Conservation (phyloP, 1,284 basidiomycete species). For the Ceratobasidium sp. region DNA sequence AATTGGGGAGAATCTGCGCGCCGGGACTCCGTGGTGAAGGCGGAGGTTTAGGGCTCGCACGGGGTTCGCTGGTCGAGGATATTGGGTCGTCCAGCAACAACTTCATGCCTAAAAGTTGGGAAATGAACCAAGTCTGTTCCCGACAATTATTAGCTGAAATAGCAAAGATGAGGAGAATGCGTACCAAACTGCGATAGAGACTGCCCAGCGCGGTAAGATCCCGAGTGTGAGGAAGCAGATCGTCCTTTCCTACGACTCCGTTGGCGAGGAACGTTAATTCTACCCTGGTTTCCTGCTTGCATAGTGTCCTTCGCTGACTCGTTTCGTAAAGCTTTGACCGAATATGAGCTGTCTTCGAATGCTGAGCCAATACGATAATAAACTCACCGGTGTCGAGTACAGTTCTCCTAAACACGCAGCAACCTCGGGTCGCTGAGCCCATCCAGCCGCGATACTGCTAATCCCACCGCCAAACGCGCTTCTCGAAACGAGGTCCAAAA, state of each 20-base stretch:
- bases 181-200: slow-evolving; percentile 84
- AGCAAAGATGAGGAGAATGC: slow-evolving; percentile 3
- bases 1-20: slow-evolving; percentile 53
- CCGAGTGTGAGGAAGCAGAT: slow-evolving; percentile 79
- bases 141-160: slow-evolving; percentile 4
- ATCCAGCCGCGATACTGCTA: slow-evolving; percentile 67
- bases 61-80: slow-evolving; percentile 52
- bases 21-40: slow-evolving; percentile 51
- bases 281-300: slow-evolving; percentile 75
- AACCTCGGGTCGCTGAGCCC: slow-evolving; percentile 86
- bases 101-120: slow-evolving; percentile 70
- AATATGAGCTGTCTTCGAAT: background rate
- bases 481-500: slow-evolving; percentile 72
- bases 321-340: slow-evolving; percentile 41
- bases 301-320: slow-evolving; percentile 51
- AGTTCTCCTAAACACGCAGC: slow-evolving; percentile 61
- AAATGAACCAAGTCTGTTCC: slow-evolving; percentile 78
- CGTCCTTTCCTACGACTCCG: slow-evolving; percentile 61
- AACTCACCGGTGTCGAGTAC: slow-evolving; percentile 51
- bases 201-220: slow-evolving; percentile 77
- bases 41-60: slow-evolving; percentile 19
- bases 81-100: slow-evolving; percentile 62
- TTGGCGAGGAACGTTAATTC: slow-evolving; percentile 70
- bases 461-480: slow-evolving; percentile 53
- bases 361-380: background rate